Evolutionary conservation across 768 basidiomycete species (phyloP), one percentile per base, ranked within the genome.

Genomic region (Xerocomellus chrysenteron): DNA sequence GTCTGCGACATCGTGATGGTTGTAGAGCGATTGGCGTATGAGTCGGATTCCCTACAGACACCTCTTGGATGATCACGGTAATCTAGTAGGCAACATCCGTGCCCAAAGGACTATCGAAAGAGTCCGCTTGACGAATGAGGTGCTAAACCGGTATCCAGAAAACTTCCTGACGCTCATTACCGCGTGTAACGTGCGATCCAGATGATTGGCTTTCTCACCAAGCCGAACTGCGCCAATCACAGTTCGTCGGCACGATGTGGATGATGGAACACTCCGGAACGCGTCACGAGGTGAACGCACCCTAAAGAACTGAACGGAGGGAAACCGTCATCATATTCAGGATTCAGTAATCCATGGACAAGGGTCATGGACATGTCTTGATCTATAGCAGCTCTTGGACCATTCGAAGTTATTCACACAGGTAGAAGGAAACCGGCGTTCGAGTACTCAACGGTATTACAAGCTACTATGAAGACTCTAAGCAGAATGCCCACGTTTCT

Each of bases 381-480:
- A 19, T 21, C 39, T n/a, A 39, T 6, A 4, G 13, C 19, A 44
- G n/a, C 24, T 16, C 13, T 42, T 51, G 10, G n/a, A 17, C 35
- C 47, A 0, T 33, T 35, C 37, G 0, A 24, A 26, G 16, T 44
- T 10, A 44, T 41, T 59, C 56, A 26, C 40, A 49, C 35, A 48
- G 9, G 3, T 42, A 40, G 37, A 14, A 30, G 30, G n/a, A 52
- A 40, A 46, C 24, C 9, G 12, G n/a, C 33, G 55, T 50, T 53
- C 32, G 33, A 26, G 47, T 45, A 50, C 55, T 43, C 37, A 21
- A 49, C 17, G 41, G 33, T 35, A 35, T 55, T 60, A 65, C 60
- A 67, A 35, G 44, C 33, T 45, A 62, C 65, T 64, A 57, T 24
- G 5, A 45, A 54, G 21, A 40, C 24, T 63, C 65, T 63, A 65